Conservation (phyloP, 768 basidiomycete species). For the Phanerodontia chrysosporium region DNA sequence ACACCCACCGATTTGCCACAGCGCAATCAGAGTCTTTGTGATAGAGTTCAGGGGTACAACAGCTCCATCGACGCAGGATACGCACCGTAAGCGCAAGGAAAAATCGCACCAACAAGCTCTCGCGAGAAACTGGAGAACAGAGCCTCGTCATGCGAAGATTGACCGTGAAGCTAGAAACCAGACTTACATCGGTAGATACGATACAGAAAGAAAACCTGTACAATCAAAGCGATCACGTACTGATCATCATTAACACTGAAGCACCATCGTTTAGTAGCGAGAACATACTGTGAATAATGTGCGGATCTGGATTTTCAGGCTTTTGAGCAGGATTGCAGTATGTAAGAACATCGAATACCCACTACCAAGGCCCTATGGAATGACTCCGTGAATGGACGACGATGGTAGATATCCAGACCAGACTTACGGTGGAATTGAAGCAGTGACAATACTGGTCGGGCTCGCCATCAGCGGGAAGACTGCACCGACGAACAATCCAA, state of each 20-base stretch:
- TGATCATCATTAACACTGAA: neutral
- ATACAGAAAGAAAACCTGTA: neutral
- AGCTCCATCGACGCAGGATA: too few relatives aligned
- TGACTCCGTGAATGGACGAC: too few relatives aligned
- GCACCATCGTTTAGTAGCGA: neutral
- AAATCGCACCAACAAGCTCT: neutral
- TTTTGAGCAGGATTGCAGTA: too few relatives aligned
- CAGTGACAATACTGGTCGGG: neutral
- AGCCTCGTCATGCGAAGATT: too few relatives aligned
- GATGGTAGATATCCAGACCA: neutral
- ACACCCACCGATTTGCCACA: neutral
- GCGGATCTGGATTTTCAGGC: neutral
- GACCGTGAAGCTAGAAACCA: neutral
- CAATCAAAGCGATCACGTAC: neutral
- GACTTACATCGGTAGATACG: neutral
- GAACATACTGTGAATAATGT: neutral
- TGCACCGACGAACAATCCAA: neutral
- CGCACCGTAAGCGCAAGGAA: neutral
- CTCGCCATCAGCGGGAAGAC: neutral
- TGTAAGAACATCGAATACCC: too few relatives aligned
- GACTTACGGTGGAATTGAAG: neutral
- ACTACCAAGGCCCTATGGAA: too few relatives aligned
- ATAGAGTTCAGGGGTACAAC: neutral
- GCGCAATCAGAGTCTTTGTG: neutral
- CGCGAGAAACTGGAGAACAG: neutral